These are phyloP conservation scores for Wolfiporia cocos DNA, from an alignment of 1,284 basidiomycete species.

Conservation along the genomic window DNA sequence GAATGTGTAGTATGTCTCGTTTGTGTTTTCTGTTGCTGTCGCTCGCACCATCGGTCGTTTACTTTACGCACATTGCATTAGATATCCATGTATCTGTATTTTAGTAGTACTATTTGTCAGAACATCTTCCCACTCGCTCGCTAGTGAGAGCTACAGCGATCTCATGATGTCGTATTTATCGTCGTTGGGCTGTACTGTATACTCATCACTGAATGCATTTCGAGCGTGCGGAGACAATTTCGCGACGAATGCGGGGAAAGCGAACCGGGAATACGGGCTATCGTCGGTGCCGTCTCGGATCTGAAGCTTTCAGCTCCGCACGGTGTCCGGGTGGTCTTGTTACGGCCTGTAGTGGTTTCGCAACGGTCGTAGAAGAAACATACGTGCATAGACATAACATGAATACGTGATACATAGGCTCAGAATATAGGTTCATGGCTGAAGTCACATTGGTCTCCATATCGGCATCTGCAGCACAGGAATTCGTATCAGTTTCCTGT, in stretches of 20 bases:
- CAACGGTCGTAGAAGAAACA: background rate
- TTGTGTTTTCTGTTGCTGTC: slow-evolving; percentile 25
- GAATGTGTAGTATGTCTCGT: slow-evolving; percentile 17
- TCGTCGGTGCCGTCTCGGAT: slow-evolving; percentile 5
- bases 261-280: background rate
- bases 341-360: background rate
- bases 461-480: slow-evolving; percentile 62
- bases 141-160: background rate
- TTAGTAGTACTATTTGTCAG: slow-evolving; percentile 15
- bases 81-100: slow-evolving; percentile 43
- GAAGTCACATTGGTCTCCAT: slow-evolving; percentile 80
- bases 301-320: background rate
- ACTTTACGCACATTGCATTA: slow-evolving; percentile 34
- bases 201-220: too few species aligned
- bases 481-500: slow-evolving; percentile 39
- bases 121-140: background rate
- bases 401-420: slow-evolving; percentile 3
- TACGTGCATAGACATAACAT: slow-evolving; percentile 3
- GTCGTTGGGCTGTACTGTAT: slow-evolving; percentile 28
- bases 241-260: too few species aligned
- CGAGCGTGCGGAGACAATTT: too few species aligned
- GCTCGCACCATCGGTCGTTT: slow-evolving; percentile 25
- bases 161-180: slow-evolving; percentile 27
- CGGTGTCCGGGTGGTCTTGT: background rate
- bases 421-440: slow-evolving; percentile 46